These are phyloP conservation scores for Sporothrix variecibatus DNA, from an alignment of 2,329 filamentous ascomycete species.

Conservation along the genomic window DNA sequence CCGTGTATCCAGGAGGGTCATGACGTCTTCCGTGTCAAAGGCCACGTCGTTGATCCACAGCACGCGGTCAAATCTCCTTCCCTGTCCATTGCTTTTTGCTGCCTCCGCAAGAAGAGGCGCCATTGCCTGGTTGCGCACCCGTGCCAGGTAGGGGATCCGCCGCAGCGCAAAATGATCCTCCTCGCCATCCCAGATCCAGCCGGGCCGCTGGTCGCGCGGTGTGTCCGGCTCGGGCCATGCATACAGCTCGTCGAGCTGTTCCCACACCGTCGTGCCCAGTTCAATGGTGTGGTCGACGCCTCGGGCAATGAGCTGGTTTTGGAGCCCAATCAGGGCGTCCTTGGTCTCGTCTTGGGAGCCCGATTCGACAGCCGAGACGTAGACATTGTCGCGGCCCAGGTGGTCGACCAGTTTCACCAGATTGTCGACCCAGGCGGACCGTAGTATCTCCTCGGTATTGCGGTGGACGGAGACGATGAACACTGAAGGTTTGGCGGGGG, in stretches of 20 bases:
- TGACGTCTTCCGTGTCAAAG: constrained; percentile 54
- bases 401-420: constrained; percentile 57
- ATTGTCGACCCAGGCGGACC: constrained; percentile 60
- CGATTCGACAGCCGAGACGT: constrained; percentile 66
- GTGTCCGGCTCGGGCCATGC: constrained; percentile 38
- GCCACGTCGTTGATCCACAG: constrained; percentile 64
- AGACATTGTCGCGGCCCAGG: constrained; percentile 64
- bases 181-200: constrained; percentile 62
- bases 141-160: constrained; percentile 68
- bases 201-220: constrained; percentile 44
- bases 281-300: constrained; percentile 57
- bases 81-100: constrained; percentile 34
- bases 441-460: constrained; percentile 63
- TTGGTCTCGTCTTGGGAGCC: constrained; percentile 70
- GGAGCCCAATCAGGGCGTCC: constrained; percentile 59
- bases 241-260: constrained; percentile 59
- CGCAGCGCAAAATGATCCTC: constrained; percentile 57
- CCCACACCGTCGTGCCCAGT: constrained; percentile 55
- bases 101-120: constrained; percentile 57
- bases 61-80: constrained; percentile 56
- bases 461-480: constrained; percentile 70
- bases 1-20: constrained; percentile 56
- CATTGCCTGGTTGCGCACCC: constrained; percentile 63
- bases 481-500: constrained; percentile 43
- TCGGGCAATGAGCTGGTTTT: constrained; percentile 52